Evolutionary conservation across 2,329 filamentous ascomycete genomes (phyloP), one percentile per base, ranked within the genome.

Genomic region (Colletotrichum somersetense): DNA sequence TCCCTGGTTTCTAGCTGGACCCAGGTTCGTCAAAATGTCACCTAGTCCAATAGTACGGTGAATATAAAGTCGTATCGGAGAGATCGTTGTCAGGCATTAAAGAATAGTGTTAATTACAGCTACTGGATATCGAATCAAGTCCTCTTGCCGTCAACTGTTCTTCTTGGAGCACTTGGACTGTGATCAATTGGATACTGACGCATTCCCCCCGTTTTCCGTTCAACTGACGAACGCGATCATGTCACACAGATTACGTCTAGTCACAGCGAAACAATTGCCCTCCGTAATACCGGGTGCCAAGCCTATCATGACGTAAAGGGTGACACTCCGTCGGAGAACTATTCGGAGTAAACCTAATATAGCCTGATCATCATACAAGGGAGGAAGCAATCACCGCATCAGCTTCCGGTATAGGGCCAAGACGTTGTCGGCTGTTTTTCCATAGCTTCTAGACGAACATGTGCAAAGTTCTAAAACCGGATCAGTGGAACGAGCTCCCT

Each of bases 1-100:
- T 44, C 38, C n/a, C 40, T n/a, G n/a, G n/a, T n/a, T n/a, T n/a
- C n/a, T 59, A 65, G 65, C 61, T 20, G 55, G 42, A 61, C 61
- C 64, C 48, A 35, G 16, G 42, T 38, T 40, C 38, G n/a, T 33
- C 16, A 26, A 55, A 18, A 40, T 48, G n/a, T 33, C 53, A 53
- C 33, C 59, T 30, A 46, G 30, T 53, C 38, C 33, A 23, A 59
- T 56, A 44, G 56, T 26, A 52, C 20, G 26, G 11, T 57, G 35
- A 14, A 38, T n/a, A 58, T 26, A 11, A n/a, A 30, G 33, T 18
- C 11, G 16, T 42, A 1, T 46, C 26, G 12, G n/a, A 62, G n/a
- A 16, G 8, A 38, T 30, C 5, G n/a, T 23, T 65, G 23, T 18
- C 12, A 38, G 26, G 33, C 20, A 33, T 40, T 40, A 3, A 42